Evolutionary conservation across 306 rosid species (phyloP).

Genomic region (Fagus sylvatica): DNA sequence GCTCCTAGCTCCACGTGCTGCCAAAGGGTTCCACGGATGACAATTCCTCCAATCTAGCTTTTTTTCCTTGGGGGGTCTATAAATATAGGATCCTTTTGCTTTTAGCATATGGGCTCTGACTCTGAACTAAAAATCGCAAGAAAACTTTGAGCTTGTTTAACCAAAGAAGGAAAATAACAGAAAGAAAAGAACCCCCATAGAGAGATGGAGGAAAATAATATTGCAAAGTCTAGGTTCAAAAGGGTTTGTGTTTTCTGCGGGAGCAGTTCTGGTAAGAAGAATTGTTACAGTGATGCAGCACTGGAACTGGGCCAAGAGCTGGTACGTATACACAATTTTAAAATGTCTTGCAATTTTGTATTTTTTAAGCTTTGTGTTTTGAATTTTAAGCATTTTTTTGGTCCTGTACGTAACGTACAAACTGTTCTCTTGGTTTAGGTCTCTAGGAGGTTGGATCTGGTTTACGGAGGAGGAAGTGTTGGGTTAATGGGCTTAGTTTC

Average conservation of each 20-base stretch:
- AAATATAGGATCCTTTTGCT: neutral
- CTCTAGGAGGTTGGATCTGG: slow-evolving; percentile 31
- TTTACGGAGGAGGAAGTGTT: slow-evolving; percentile 39
- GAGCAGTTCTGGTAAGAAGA: slow-evolving; percentile 30
- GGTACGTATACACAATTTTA: neutral
- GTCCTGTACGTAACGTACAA: neutral
- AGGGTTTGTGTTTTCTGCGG: slow-evolving; percentile 39
- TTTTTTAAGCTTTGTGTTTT: too few relatives aligned
- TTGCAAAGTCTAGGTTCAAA: slow-evolving; percentile 15
- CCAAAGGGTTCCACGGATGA: neutral
- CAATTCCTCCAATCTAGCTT: neutral
- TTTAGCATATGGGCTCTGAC: neutral
- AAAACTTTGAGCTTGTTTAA: neutral
- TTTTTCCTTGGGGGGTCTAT: neutral
- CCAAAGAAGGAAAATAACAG: neutral
- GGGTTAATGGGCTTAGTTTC: slow-evolving; percentile 38
- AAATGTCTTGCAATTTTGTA: too few relatives aligned
- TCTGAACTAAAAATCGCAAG: neutral
- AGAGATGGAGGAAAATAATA: slow-evolving; percentile 16
- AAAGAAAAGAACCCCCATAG: neutral
- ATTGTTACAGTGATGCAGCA: slow-evolving; percentile 34
- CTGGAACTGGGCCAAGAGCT: slow-evolving; percentile 32
- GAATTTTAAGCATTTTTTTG: neutral
- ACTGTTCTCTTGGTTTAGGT: slow-evolving; percentile 12
- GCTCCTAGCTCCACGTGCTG: neutral